These are phyloP conservation scores for Russula lepida DNA, from an alignment of 768 basidiomycete genomes.

Conservation along the genomic window DNA sequence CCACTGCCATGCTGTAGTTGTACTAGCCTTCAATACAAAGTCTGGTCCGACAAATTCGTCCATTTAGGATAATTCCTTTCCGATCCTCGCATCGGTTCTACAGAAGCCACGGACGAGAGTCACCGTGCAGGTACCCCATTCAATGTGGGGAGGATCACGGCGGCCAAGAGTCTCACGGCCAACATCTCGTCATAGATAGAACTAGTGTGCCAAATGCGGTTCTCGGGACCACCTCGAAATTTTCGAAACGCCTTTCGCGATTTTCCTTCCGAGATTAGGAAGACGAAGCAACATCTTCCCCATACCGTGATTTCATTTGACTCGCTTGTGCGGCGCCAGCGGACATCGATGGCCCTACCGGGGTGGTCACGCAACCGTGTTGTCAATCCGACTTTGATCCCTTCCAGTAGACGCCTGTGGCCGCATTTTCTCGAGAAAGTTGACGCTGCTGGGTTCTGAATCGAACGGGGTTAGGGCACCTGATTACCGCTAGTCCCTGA, in stretches of 20 bases:
- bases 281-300: neutral
- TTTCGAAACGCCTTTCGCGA: neutral
- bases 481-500: conserved; percentile 9
- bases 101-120: conserved; percentile 4
- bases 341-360: neutral
- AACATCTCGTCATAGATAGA: neutral
- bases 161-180: neutral
- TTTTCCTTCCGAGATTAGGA: conserved; percentile 6
- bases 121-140: neutral
- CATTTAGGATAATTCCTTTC: conserved; percentile 3
- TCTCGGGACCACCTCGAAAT: neutral
- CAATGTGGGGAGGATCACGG: conserved; percentile 2
- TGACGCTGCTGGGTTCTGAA: conserved; percentile 9
- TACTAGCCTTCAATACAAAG: neutral
- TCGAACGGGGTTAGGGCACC: conserved; percentile 15
- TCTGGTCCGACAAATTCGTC: neutral
- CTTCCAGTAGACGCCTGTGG: neutral
- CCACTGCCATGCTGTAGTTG: neutral
- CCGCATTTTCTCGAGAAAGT: conserved; percentile 6
- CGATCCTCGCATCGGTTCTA: conserved; percentile 9
- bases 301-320: neutral
- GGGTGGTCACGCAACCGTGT: neutral
- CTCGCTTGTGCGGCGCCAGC: conserved; percentile 1
- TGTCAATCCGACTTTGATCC: neutral
- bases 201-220: neutral